Evolutionary conservation across 495 filamentous ascomycete species (phyloP).

Genomic region (Baudoinia panamericana): DNA sequence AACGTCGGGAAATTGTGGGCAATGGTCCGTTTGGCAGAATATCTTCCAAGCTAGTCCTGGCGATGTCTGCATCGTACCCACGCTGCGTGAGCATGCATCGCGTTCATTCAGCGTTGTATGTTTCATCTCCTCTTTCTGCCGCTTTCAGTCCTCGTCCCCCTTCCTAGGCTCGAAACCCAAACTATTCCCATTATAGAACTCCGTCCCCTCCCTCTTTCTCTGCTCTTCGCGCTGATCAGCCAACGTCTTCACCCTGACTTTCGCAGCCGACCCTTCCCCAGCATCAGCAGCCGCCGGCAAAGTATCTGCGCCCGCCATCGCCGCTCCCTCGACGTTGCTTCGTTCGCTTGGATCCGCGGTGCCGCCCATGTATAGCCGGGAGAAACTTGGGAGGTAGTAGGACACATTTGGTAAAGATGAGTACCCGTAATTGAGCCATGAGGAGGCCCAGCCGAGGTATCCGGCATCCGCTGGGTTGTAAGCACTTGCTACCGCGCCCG

Average conservation of each 20-base stretch:
- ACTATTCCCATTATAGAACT: conserved; percentile 85
- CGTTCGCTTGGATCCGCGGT: conserved; percentile 12
- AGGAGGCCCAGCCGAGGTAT: conserved; percentile 33
- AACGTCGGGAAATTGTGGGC: too few relatives aligned
- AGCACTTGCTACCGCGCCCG: conserved; percentile 46
- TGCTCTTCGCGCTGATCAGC: conserved; percentile 34
- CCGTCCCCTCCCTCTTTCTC: conserved; percentile 25
- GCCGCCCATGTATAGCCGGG: conserved; percentile 33
- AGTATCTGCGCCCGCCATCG: conserved; percentile 9
- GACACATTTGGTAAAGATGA: conserved; percentile 25
- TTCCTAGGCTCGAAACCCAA: conserved; percentile 62
- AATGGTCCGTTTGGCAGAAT: too few relatives aligned
- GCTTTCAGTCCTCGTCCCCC: conserved; percentile 36
- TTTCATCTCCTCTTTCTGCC: not conserved
- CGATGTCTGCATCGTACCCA: too few relatives aligned
- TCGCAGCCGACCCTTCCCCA: not conserved
- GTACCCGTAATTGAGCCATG: conserved; percentile 21
- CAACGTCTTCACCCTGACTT: conserved; percentile 40
- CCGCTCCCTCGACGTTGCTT: conserved; percentile 8
- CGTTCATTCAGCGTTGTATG: too few relatives aligned
- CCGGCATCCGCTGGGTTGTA: conserved; percentile 33
- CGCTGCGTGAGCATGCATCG: too few relatives aligned
- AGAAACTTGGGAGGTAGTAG: conserved; percentile 9
- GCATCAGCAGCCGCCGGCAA: not conserved
- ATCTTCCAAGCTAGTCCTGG: too few relatives aligned